Evolutionary conservation across 2,329 filamentous ascomycete species (phyloP).

Genomic region (Ampelomyces quisqualis): DNA sequence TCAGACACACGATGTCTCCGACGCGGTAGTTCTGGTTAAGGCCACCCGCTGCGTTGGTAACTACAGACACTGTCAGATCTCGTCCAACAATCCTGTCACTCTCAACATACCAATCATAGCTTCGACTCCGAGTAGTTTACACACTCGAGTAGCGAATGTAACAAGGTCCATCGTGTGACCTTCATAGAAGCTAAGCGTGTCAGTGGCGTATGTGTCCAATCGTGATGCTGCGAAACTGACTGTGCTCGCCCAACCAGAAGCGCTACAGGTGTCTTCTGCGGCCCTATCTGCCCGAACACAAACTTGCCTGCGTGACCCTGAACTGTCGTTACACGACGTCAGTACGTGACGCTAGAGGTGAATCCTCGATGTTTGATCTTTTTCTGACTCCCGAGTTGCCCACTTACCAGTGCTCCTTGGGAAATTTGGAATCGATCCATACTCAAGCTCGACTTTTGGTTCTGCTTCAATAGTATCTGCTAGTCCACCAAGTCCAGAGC

Average conservation of each 20-base stretch:
- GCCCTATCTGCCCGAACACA: constrained; percentile 61
- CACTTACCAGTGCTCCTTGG: constrained; percentile 59
- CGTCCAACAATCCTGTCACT: neutral
- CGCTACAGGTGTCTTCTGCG: constrained; percentile 57
- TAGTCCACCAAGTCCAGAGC: constrained; percentile 63
- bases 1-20: constrained; percentile 65
- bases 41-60: constrained; percentile 68
- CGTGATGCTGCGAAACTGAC: constrained; percentile 48
- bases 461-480: constrained; percentile 56
- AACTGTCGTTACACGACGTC: constrained; percentile 38
- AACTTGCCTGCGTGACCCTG: constrained; percentile 65
- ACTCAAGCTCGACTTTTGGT: constrained; percentile 56
- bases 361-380: neutral
- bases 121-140: constrained; percentile 62
- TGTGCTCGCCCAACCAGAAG: constrained; percentile 66
- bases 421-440: constrained; percentile 62
- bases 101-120: constrained; percentile 55
- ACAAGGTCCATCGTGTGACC: constrained; percentile 63
- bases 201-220: constrained; percentile 10
- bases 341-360: neutral
- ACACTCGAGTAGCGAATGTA: constrained; percentile 65
- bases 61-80: constrained; percentile 39
- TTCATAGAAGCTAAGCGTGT: constrained; percentile 61
- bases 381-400: neutral
- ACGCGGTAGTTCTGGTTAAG: constrained; percentile 64